These are phyloP conservation scores for Micractinium conductrix DNA, from an alignment of 139 green algal species.

Conservation along the genomic window DNA sequence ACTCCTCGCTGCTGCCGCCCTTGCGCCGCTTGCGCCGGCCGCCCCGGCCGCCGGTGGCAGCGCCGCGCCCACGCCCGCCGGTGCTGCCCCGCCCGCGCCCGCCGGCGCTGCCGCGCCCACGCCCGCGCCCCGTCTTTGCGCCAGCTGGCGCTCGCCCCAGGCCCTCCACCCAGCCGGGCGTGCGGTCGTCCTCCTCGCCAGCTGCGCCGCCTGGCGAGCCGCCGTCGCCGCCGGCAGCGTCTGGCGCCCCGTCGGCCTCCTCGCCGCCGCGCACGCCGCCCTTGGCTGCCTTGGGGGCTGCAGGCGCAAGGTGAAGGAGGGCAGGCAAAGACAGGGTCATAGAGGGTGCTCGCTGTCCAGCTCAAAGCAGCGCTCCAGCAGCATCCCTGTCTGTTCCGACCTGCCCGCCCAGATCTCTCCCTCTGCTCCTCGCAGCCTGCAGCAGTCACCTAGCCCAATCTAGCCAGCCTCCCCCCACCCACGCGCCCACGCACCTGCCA, in stretches of 20 bases:
- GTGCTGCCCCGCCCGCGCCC: background rate
- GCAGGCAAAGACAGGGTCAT: too few species aligned
- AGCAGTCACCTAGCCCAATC: background rate
- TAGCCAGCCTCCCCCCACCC: conserved; percentile 55
- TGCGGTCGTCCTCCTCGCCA: background rate
- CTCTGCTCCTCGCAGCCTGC: background rate
- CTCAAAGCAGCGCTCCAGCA: too few species aligned
- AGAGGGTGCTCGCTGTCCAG: too few species aligned
- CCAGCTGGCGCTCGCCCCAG: conserved; percentile 10
- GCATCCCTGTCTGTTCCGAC: too few species aligned
- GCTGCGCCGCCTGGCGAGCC: background rate
- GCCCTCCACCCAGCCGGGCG: conserved; percentile 29
- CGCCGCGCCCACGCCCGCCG: too few species aligned
- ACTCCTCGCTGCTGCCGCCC: too few species aligned
- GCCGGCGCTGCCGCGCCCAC: background rate
- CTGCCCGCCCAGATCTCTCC: too few species aligned
- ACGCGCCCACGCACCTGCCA: background rate
- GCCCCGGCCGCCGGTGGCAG: background rate
- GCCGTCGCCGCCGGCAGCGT: background rate
- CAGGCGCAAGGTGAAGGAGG: too few species aligned
- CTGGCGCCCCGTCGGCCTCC: too few species aligned
- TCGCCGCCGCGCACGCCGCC: background rate
- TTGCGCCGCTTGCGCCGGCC: too few species aligned
- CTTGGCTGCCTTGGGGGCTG: too few species aligned
- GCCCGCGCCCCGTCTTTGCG: background rate